phyloP scores from a whole-genome alignment of 73 alveolate species.

The Stentor coeruleus region DNA sequence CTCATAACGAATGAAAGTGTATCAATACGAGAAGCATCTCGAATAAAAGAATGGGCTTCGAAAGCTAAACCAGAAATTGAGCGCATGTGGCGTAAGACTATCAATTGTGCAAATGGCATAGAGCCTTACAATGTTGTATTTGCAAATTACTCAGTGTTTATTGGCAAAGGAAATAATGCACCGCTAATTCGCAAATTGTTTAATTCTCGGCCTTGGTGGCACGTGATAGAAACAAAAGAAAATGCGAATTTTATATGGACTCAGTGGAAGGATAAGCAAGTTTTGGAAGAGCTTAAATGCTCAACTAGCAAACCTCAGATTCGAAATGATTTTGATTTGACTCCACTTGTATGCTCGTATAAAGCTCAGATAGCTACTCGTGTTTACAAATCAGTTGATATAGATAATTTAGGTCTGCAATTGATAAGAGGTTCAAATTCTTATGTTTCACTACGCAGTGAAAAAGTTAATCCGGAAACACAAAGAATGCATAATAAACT shows the following conservation, averaged over 20 bases:
- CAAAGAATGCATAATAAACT: constrained; percentile 20
- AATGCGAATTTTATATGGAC: constrained; percentile 53
- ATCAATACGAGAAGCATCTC: neutral
- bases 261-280: neutral
- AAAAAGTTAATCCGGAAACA: neutral
- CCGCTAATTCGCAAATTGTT: constrained; percentile 40
- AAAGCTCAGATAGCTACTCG: neutral
- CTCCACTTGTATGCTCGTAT: neutral
- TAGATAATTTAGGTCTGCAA: constrained; percentile 20
- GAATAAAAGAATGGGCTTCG: neutral
- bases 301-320: neutral
- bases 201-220: constrained; percentile 73
- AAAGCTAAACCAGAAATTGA: constrained; percentile 11
- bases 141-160: constrained; percentile 39
- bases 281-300: neutral
- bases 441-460: neutral
- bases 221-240: constrained; percentile 29
- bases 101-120: constrained; percentile 4
- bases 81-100: neutral
- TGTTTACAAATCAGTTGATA: neutral
- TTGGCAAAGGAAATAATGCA: constrained; percentile 77
- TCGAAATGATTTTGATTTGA: neutral
- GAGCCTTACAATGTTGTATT: neutral
- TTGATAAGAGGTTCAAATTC: neutral
- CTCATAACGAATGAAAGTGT: neutral